Conservation (phyloP, 75 land plant species). For the Pinus tabuliformis region DNA sequence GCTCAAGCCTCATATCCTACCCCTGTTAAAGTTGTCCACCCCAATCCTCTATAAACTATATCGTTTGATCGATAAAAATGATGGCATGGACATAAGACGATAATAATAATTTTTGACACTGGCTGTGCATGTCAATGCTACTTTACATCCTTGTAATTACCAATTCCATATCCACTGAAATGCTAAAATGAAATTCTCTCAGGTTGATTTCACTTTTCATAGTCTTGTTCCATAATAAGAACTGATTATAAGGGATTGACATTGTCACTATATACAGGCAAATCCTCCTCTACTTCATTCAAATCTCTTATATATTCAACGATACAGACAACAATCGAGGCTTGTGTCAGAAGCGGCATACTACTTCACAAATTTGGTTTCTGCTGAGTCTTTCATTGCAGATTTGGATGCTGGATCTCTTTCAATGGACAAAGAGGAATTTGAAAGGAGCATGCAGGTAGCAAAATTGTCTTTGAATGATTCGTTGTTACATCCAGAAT, state of each 20-base stretch:
- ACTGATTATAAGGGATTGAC: background rate
- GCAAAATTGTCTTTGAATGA: constrained; percentile 51
- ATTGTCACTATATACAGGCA: constrained; percentile 53
- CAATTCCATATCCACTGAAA: too few species aligned
- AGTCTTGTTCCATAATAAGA: too few species aligned
- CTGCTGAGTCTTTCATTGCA: constrained; percentile 86
- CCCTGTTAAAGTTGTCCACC: too few species aligned
- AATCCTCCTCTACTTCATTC: constrained; percentile 99
- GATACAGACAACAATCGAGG: constrained; percentile 82
- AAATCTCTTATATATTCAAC: constrained; percentile 80
- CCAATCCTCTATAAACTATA: too few species aligned
- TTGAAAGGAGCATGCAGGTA: constrained; percentile 75
- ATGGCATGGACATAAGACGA: too few species aligned
- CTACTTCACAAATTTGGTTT: constrained; percentile 89
- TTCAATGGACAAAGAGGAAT: constrained; percentile 91
- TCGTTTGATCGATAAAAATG: too few species aligned
- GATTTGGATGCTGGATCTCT: constrained; percentile 83
- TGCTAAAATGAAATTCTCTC: too few species aligned
- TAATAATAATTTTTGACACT: too few species aligned
- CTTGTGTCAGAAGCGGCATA: constrained; percentile 92
- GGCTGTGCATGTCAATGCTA: too few species aligned
- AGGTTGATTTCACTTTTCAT: too few species aligned
- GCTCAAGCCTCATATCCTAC: too few species aligned
- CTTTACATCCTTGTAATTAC: too few species aligned
- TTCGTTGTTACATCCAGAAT: constrained; percentile 9